phyloP scores from a whole-genome alignment of 495 filamentous ascomycete genomes.

The Aspergillus hancockii region DNA sequence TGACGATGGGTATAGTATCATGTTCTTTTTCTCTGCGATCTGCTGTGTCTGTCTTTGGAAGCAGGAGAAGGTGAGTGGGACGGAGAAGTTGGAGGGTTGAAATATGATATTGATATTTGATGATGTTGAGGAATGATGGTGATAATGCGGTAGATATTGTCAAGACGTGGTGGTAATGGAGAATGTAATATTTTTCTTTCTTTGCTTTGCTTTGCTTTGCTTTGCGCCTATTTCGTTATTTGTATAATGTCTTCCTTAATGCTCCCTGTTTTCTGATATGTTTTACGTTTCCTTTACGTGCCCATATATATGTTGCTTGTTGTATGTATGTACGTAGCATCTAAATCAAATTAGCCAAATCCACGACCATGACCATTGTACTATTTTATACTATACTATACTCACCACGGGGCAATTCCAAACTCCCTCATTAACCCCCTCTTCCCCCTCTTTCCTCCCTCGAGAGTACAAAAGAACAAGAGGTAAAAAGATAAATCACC shows the following conservation, averaged over 20 bases:
- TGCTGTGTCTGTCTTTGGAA: constrained; percentile 61
- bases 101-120: background rate
- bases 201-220: background rate
- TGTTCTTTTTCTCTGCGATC: constrained; percentile 67
- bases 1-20: constrained; percentile 47
- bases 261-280: constrained; percentile 4
- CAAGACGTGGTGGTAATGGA: too few relatives aligned
- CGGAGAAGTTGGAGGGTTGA: constrained; percentile 23
- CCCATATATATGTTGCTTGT: too few relatives aligned
- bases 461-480: constrained; percentile 7
- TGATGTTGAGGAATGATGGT: background rate
- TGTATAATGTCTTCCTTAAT: constrained; percentile 9
- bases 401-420: too few relatives aligned
- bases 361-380: too few relatives aligned
- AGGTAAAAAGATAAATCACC: constrained; percentile 24
- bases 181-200: background rate
- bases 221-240: background rate
- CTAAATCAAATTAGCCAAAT: background rate
- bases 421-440: too few relatives aligned
- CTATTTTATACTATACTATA: too few relatives aligned
- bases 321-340: background rate
- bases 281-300: background rate
- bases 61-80: constrained; percentile 42
- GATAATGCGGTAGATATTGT: background rate
- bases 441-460: background rate